Evolutionary conservation across 192 early-diverging fungal genomes (phyloP), one percentile per base, ranked within the genome.

Genomic region (Umbelopsis ramanniana): DNA sequence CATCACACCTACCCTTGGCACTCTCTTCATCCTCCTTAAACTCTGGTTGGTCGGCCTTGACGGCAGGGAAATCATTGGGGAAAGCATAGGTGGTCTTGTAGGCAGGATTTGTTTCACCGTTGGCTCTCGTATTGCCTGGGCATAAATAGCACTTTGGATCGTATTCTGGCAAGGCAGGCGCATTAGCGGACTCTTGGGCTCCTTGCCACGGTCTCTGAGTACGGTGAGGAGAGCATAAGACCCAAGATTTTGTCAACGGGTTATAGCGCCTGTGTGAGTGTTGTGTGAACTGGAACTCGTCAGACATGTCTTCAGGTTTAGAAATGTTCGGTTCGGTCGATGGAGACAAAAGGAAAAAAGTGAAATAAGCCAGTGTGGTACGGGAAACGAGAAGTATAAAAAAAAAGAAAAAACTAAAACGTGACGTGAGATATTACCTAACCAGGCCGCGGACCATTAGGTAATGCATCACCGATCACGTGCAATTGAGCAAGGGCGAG

Each of bases 191-290:
- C 74, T 95, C 95, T 35, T 85, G 79, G 60, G 85, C 82, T 71
- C 95, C 94, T 38, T 92, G 89, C 97, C 97, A 99, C 3, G 97
- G 97, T 46, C 97, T 85, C 72, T 94, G 91, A 29, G 95, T 93
- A 15, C 97, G 91, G 77, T 99, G 97, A 7, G 97, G 97, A 21
- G 95, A 96, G 79, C 95, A 96, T n/a, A 99, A 86, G 47, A 97
- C 95, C 97, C 97, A 99, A 0, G 91, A 86, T 71, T 91, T 85
- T 4, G 92, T 93, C 72, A 99, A 82, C 33, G 97, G 97, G 72
- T 99, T 99, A 84, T 86, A 94, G 22, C 97, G 91, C 14, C 90
- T 84, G 81, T 96, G 96, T 8, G 90, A 87, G 68, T 92, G 83
- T 37, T 89, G 72, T 22, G 63, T 80, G 47, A 84, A 87, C 35